These are phyloP conservation scores for Talaromyces sp. DNA, from an alignment of 2,329 filamentous ascomycete genomes.

Conservation along the genomic window DNA sequence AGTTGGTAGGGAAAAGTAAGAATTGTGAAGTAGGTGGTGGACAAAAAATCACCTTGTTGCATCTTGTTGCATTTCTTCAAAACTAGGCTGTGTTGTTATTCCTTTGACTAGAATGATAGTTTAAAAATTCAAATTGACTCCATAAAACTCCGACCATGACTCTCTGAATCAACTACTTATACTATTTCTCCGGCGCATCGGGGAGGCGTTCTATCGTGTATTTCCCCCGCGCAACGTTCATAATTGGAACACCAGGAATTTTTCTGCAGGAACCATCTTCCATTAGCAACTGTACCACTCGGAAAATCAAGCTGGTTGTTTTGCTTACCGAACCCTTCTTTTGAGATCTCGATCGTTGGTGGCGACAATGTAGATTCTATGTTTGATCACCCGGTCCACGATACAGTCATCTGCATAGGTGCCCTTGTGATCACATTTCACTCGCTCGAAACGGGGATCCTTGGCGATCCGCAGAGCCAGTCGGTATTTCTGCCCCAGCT, in stretches of 20 bases:
- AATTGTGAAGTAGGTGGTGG: no score
- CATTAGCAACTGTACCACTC: not conserved
- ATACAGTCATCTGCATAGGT: conserved; percentile 84
- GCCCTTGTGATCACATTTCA: conserved; percentile 88
- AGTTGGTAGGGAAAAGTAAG: no score
- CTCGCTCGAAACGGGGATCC: conserved; percentile 80
- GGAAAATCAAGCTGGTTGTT: not conserved
- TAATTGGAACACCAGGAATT: conserved; percentile 63
- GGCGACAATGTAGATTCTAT: conserved; percentile 73
- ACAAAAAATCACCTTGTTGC: no score
- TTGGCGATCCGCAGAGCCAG: conserved; percentile 80
- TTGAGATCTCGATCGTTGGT: conserved; percentile 71
- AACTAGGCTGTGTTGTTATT: not conserved
- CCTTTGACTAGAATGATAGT: not conserved
- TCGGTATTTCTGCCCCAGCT: conserved; percentile 82
- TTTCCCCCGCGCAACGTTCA: conserved; percentile 82
- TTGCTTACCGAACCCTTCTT: conserved; percentile 59
- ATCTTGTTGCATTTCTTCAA: not conserved
- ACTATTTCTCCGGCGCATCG: conserved; percentile 45
- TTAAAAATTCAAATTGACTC: not conserved
- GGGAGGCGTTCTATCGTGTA: conserved; percentile 92
- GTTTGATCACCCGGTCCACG: conserved; percentile 66
- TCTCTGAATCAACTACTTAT: not conserved
- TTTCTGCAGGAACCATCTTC: conserved; percentile 44
- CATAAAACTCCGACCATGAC: not conserved